phyloP scores from a whole-genome alignment of 192 early-diverging fungal genomes.

The Podila minutissima region DNA sequence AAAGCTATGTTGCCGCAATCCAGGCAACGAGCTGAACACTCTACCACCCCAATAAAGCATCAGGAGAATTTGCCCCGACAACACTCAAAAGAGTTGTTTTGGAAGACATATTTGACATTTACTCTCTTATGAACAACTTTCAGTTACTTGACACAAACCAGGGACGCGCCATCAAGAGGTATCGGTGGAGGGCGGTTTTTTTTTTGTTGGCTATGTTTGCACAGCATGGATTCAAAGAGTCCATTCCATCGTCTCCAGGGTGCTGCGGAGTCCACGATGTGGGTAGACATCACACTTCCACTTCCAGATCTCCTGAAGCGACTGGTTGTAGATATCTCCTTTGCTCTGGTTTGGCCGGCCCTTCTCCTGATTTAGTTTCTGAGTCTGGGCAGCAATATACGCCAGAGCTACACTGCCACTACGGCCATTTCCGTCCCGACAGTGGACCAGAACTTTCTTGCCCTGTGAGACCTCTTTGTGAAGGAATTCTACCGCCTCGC shows the following conservation, averaged over 20 bases:
- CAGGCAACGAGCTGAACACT: too few species aligned
- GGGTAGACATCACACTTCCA: slow-evolving; percentile 53
- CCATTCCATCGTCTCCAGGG: slow-evolving; percentile 28
- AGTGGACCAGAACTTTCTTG: slow-evolving; percentile 47
- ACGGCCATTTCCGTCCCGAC: slow-evolving; percentile 43
- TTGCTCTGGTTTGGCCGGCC: background rate
- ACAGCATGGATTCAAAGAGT: background rate
- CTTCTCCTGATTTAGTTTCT: slow-evolving; percentile 7
- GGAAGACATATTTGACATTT: too few species aligned
- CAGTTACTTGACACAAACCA: too few species aligned
- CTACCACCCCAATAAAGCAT: too few species aligned
- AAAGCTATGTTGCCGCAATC: too few species aligned
- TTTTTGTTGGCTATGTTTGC: too few species aligned
- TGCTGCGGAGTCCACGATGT: slow-evolving; percentile 36
- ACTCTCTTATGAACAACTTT: too few species aligned
- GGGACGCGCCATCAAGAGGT: too few species aligned
- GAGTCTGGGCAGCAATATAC: slow-evolving; percentile 24
- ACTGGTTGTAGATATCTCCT: slow-evolving; percentile 11
- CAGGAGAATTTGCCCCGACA: too few species aligned
- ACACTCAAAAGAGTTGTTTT: too few species aligned
- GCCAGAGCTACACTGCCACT: slow-evolving; percentile 41
- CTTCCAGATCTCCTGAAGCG: slow-evolving; percentile 37
- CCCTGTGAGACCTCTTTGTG: slow-evolving; percentile 21
- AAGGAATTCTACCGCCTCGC: slow-evolving; percentile 37
- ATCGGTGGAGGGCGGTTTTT: too few species aligned